Conservation (phyloP, 345 rosid species). For the Trapa incisa region DNA sequence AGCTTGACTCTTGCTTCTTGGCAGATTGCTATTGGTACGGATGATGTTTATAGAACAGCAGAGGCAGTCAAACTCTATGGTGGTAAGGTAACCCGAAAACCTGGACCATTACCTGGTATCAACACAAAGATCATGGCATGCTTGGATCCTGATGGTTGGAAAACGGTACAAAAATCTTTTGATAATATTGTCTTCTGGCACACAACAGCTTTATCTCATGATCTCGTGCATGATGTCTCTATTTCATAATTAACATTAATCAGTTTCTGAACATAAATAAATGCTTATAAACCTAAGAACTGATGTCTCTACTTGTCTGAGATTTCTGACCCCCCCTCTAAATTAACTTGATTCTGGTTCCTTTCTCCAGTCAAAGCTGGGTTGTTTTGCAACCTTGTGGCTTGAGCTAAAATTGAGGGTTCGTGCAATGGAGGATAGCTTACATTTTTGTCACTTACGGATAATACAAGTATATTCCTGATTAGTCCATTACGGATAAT, state of each 20-base stretch:
- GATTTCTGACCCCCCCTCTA: background rate
- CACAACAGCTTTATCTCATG: background rate
- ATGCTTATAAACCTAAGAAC: too few species aligned
- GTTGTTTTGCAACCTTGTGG: too few species aligned
- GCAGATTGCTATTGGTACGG: slow-evolving; percentile 96
- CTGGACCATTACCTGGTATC: slow-evolving; percentile 96
- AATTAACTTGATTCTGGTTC: background rate
- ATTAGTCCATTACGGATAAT: too few species aligned
- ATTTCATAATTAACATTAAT: background rate
- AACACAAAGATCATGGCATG: slow-evolving; percentile 91
- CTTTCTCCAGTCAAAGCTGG: slow-evolving; percentile 14
- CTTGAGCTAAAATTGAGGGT: too few species aligned
- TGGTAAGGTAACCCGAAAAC: slow-evolving; percentile 82
- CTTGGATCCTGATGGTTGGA: slow-evolving; percentile 98
- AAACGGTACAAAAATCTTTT: slow-evolving; percentile 38
- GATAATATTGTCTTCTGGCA: background rate
- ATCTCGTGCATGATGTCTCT: background rate
- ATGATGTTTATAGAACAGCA: slow-evolving; percentile 91
- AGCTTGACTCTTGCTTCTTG: background rate
- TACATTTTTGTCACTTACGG: too few species aligned
- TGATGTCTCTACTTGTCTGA: background rate
- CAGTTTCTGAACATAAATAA: too few species aligned
- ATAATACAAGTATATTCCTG: too few species aligned
- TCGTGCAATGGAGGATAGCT: too few species aligned
- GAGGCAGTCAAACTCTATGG: slow-evolving; percentile 74